phyloP scores from a whole-genome alignment of 2,329 filamentous ascomycete genomes.

The Ceratocystis eucalypticola region DNA sequence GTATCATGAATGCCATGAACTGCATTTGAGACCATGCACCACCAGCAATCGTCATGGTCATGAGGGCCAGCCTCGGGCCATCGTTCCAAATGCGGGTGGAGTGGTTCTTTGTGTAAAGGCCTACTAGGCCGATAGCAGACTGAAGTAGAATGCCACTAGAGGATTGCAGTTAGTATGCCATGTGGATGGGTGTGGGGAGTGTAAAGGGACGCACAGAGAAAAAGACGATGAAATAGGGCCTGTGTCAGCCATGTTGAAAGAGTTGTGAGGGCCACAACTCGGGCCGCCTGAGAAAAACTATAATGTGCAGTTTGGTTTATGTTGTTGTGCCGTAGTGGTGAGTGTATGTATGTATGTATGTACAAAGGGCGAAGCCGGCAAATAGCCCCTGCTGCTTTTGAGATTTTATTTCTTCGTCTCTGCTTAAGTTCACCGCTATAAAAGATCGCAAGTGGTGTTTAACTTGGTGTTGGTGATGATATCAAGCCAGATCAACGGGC shows the following conservation, averaged over 20 bases:
- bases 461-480: constrained; percentile 22
- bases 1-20: constrained; percentile 38
- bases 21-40: constrained; percentile 41
- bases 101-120: constrained; percentile 35
- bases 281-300: not conserved
- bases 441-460: constrained; percentile 12
- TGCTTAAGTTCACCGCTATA: constrained; percentile 1
- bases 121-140: constrained; percentile 34
- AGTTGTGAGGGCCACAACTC: not conserved
- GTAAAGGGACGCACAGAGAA: constrained; percentile 29
- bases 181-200: constrained; percentile 32
- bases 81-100: constrained; percentile 39
- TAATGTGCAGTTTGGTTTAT: not conserved
- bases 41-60: constrained; percentile 37
- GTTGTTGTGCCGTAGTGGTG: not conserved
- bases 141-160: constrained; percentile 44
- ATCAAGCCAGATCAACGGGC: constrained; percentile 27
- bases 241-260: constrained; percentile 10
- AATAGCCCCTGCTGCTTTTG: not conserved
- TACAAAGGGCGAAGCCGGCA: not conserved
- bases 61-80: constrained; percentile 51
- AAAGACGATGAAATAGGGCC: constrained; percentile 17
- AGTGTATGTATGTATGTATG: not conserved
- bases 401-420: not conserved
- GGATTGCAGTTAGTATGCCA: constrained; percentile 40